Evolutionary conservation across 441 rosid genomes (phyloP).

Genomic region (Erodium chrysanthum): DNA sequence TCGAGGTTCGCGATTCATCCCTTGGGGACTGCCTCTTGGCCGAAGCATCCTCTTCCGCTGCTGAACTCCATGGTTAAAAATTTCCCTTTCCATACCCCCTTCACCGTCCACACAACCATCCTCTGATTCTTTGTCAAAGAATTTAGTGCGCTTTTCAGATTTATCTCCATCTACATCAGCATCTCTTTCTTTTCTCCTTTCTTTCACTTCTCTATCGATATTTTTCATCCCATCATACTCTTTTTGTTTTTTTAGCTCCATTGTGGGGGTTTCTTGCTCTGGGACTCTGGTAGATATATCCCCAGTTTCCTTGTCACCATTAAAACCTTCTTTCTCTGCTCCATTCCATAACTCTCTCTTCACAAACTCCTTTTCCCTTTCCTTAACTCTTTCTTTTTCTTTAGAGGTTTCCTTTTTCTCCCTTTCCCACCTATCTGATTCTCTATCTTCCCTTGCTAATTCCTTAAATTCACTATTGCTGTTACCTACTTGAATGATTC

Average conservation of each 20-base stretch:
- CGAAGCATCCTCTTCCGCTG: conserved; percentile 92
- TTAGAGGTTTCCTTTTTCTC: conserved; percentile 67
- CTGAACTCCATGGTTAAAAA: conserved; percentile 67
- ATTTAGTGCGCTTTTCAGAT: conserved; percentile 63
- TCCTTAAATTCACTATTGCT: conserved; percentile 56
- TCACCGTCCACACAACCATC: conserved; percentile 81
- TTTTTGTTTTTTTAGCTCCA: conserved; percentile 61
- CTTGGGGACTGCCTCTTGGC: conserved; percentile 87
- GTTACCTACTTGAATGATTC: conserved; percentile 47
- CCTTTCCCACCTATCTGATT: conserved; percentile 76
- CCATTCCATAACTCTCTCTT: conserved; percentile 62
- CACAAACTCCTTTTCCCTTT: conserved; percentile 65
- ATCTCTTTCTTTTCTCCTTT: conserved; percentile 80
- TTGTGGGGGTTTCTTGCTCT: conserved; percentile 46
- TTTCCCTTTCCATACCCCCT: conserved; percentile 60
- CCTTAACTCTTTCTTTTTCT: conserved; percentile 73
- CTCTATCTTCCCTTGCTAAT: conserved; percentile 64
- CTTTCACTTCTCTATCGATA: conserved; percentile 64
- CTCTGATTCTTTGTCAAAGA: conserved; percentile 67
- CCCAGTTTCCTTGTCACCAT: conserved; percentile 54
- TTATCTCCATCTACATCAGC: conserved; percentile 62
- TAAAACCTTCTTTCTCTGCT: conserved; percentile 51
- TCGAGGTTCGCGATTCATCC: conserved; percentile 54
- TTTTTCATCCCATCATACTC: conserved; percentile 60
- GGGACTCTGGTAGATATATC: conserved; percentile 50